Evolutionary conservation across 257 asterid genomes (phyloP), one percentile per base, ranked within the genome.

Genomic region (Gentiana dahurica): DNA sequence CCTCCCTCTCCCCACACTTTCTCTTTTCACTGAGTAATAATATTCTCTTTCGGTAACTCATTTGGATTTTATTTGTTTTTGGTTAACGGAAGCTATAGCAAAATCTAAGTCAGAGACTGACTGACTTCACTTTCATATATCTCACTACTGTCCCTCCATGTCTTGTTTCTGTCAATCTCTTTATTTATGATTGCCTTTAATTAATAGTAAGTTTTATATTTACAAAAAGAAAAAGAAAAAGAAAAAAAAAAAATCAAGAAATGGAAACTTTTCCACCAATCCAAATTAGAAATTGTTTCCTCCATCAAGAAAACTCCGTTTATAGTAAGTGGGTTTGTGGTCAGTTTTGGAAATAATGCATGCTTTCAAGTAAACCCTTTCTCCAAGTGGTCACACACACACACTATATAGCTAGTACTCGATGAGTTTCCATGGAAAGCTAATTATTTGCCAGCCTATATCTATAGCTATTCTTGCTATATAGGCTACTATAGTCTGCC

Each of bases 111-210:
- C 77, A 68, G 81, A 24, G 24, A 24, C 24, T 24, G 24, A 24
- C 24, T 24, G 24, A 68, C 71, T 71, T 60, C 44, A 43, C 48
- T 46, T 54, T 59, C 65, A 48, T 24, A 24, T 24, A 24, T 24
- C 24, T 55, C 56, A 53, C 41, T 61, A 55, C 24, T 24, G 24
- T 24, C 24, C 24, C 57, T 75, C 65, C 72, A 71, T 75, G 95
- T 78, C 58, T 83, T 57, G 90, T 86, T 68, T 44, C 37, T 69
- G 79, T 83, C 94, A 81, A 80, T 80, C 79, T 55, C 69, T 63
- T 72, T 58, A 70, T 72, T 41, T 72, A 75, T 68, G 68, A 69
- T 77, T 74, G 74, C 65, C 49, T 57, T 55, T 37, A 62, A 61
- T 24, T 24, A 24, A 24, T 24, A 24, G 24, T 24, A 24, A 24